A percentile compares a stretch with the other conserved stretches of the same genome.
These are phyloP conservation scores for Aspergillus caelatus DNA, from an alignment of 2,329 filamentous ascomycete species.

Conservation along the genomic window DNA sequence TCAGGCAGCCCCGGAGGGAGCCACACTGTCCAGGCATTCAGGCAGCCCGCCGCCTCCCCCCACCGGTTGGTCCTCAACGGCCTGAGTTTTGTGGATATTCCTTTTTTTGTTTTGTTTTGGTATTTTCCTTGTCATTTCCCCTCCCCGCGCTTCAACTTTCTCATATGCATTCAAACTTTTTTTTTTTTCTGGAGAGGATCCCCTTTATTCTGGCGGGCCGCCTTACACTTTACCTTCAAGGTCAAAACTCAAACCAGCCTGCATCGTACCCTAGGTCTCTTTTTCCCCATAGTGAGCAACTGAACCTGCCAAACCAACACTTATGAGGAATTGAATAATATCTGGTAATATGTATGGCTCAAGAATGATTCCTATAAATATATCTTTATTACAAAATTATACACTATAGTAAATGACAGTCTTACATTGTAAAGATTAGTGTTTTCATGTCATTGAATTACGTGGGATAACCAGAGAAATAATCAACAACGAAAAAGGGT, in stretches of 20 bases:
- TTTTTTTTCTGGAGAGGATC: too few species aligned
- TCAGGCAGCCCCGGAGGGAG: not conserved
- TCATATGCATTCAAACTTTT: not conserved
- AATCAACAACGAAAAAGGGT: not conserved
- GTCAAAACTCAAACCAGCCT: not conserved
- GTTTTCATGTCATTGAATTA: not conserved
- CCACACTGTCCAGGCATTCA: constrained; percentile 4
- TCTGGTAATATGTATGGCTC: not conserved
- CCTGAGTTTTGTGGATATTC: not conserved
- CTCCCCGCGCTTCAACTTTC: not conserved
- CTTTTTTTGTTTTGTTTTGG: not conserved
- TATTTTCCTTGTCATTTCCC: not conserved
- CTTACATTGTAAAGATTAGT: not conserved
- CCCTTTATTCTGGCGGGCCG: not conserved
- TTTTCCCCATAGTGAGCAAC: not conserved
- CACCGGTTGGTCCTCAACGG: constrained; percentile 1
- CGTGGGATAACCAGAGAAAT: not conserved
- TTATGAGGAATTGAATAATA: not conserved
- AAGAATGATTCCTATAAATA: not conserved
- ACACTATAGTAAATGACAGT: not conserved
- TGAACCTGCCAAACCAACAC: not conserved
- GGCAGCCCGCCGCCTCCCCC: not conserved
- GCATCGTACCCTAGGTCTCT: not conserved
- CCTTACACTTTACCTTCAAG: not conserved
- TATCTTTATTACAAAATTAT: not conserved